Evolutionary conservation across 768 basidiomycete genomes (phyloP).

Genomic region (Zangia roseola): DNA sequence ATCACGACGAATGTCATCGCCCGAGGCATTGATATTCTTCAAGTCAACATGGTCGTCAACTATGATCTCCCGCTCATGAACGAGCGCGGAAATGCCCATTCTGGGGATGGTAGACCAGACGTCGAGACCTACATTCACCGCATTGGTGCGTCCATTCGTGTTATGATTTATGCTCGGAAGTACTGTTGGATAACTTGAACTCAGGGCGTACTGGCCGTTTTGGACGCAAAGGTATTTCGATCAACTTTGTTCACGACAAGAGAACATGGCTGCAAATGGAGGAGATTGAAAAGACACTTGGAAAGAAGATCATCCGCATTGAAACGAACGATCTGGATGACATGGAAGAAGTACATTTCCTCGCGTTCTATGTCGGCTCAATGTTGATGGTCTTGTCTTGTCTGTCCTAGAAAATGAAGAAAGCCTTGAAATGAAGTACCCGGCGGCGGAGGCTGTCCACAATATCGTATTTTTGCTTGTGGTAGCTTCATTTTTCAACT

Average conservation of each 20-base stretch:
- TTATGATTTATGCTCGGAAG: background rate
- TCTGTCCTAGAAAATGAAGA: slow-evolving; percentile 70
- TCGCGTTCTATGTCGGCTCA: background rate
- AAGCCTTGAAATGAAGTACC: slow-evolving; percentile 58
- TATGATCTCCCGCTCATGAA: slow-evolving; percentile 91
- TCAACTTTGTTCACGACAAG: slow-evolving; percentile 95
- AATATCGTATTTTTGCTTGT: background rate
- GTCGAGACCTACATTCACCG: slow-evolving; percentile 98
- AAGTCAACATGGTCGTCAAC: slow-evolving; percentile 99
- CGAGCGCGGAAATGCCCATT: slow-evolving; percentile 50
- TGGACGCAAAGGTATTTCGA: slow-evolving; percentile 93
- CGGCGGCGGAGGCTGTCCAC: background rate
- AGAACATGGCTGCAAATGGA: slow-evolving; percentile 89
- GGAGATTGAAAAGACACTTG: slow-evolving; percentile 76
- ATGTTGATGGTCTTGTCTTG: background rate
- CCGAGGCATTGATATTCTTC: slow-evolving; percentile 95
- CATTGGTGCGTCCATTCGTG: slow-evolving; percentile 62
- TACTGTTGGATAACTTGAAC: slow-evolving; percentile 30
- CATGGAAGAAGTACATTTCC: slow-evolving; percentile 80
- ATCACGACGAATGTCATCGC: slow-evolving; percentile 99
- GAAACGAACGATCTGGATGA: slow-evolving; percentile 88
- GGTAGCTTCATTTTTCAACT: background rate
- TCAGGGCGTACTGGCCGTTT: slow-evolving; percentile 96
- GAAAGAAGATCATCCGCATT: slow-evolving; percentile 78
- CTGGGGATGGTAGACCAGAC: slow-evolving; percentile 67